These are phyloP conservation scores for Fusarium sp. DNA, from an alignment of 2,329 filamentous ascomycete species.

Conservation along the genomic window DNA sequence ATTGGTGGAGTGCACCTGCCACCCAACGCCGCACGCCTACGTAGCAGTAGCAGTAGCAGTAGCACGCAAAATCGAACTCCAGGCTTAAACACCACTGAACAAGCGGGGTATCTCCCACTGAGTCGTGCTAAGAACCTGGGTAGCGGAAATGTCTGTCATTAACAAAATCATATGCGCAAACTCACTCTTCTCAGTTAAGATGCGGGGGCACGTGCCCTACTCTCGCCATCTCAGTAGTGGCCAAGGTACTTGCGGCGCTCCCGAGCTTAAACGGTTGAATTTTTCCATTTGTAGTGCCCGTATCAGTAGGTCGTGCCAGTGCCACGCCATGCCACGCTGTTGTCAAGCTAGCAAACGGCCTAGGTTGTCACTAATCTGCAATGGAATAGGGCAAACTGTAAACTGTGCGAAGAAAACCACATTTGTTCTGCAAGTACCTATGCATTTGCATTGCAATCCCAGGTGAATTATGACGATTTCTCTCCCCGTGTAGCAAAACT, in stretches of 20 bases:
- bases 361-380: conserved; percentile 18
- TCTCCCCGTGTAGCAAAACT: conserved; percentile 5
- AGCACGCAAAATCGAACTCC: conserved; percentile 14
- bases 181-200: conserved; percentile 21
- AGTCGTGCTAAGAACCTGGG: conserved; percentile 27
- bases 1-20: conserved; percentile 47
- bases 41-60: conserved; percentile 30
- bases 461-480: conserved; percentile 14
- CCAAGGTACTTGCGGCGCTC: conserved; percentile 41
- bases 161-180: conserved; percentile 16
- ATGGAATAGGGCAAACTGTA: conserved; percentile 30
- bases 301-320: not conserved
- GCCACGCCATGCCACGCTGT: conserved; percentile 27
- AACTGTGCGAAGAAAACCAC: conserved; percentile 29
- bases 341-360: conserved; percentile 37
- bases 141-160: conserved; percentile 18
- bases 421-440: not conserved
- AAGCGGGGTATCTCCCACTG: conserved; percentile 34
- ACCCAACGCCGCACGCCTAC: conserved; percentile 20
- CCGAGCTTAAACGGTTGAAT: conserved; percentile 36
- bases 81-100: not conserved
- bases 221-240: conserved; percentile 39
- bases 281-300: conserved; percentile 36
- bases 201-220: conserved; percentile 34
- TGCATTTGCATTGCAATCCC: conserved; percentile 5